Evolutionary conservation across 2,329 filamentous ascomycete species (phyloP).

Genomic region (Blumeria hordei): DNA sequence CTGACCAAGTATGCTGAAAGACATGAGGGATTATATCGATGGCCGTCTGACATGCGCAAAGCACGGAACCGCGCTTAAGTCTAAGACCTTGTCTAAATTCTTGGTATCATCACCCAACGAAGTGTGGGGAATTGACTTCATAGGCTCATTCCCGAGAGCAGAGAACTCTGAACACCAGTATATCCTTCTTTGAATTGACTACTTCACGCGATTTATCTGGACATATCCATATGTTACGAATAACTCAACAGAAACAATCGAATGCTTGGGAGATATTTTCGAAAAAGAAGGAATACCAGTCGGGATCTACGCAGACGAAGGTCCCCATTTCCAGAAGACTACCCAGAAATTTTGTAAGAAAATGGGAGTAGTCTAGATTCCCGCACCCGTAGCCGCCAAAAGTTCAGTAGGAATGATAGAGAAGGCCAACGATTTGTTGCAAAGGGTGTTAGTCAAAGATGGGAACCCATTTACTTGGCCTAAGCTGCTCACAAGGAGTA

Average conservation of each 20-base stretch:
- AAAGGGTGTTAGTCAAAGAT: not conserved
- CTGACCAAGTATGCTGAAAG: not conserved
- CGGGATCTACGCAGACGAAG: not conserved
- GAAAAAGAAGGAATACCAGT: not conserved
- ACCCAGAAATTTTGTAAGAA: not conserved
- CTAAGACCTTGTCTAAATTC: not conserved
- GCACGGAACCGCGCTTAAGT: not conserved
- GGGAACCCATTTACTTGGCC: not conserved
- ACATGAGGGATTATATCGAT: not conserved
- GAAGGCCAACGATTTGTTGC: conserved; percentile 1
- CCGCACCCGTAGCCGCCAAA: not conserved
- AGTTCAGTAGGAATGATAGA: conserved; percentile 1
- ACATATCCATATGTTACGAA: not conserved
- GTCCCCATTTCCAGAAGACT: not conserved
- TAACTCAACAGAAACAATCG: not conserved
- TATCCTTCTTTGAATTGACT: conserved; percentile 1
- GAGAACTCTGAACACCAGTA: not conserved
- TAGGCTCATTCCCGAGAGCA: not conserved
- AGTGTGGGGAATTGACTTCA: not conserved
- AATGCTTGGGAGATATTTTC: not conserved
- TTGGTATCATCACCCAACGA: not conserved
- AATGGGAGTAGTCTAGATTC: not conserved
- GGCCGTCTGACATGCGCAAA: not conserved
- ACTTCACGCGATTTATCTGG: conserved; percentile 1
- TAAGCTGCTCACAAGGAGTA: not conserved